These are phyloP conservation scores for Thozetella sp. DNA, from an alignment of 495 filamentous ascomycete species.

Conservation along the genomic window DNA sequence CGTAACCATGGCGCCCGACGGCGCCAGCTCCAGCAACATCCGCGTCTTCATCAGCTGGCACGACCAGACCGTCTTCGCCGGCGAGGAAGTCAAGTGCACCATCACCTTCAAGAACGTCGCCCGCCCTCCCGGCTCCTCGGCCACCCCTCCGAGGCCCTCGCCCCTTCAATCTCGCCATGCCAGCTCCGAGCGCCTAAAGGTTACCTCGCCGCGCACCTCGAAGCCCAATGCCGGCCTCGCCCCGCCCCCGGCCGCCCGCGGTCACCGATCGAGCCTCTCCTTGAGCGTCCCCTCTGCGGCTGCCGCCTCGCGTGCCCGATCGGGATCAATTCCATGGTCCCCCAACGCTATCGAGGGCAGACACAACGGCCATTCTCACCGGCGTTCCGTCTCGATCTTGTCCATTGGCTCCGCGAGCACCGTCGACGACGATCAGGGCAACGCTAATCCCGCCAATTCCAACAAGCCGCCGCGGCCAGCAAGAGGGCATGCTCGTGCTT, in stretches of 20 bases:
- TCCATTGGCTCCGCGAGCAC: constrained; percentile 73
- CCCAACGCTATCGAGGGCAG: constrained; percentile 22
- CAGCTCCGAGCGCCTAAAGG: constrained; percentile 5
- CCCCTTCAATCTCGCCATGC: constrained; percentile 4
- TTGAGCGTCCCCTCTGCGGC: constrained; percentile 51
- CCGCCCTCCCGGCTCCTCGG: constrained; percentile 9
- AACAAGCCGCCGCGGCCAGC: constrained; percentile 46
- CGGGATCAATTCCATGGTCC: constrained; percentile 28
- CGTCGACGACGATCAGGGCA: constrained; percentile 32
- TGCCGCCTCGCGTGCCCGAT: constrained; percentile 32
- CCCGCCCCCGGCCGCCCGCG: constrained; percentile 38
- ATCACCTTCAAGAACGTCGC: constrained; percentile 93
- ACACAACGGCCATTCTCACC: constrained; percentile 45
- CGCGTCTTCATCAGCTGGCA: constrained; percentile 94
- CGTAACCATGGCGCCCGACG: constrained; percentile 41
- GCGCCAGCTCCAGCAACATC: constrained; percentile 64
- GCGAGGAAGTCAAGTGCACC: constrained; percentile 89
- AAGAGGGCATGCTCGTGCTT: constrained; percentile 75
- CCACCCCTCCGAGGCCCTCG: neutral
- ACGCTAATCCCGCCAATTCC: constrained; percentile 7
- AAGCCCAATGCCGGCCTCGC: constrained; percentile 29
- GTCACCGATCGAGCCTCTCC: constrained; percentile 61
- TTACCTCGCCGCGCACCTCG: constrained; percentile 1
- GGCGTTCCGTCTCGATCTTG: constrained; percentile 90
- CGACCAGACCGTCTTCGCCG: constrained; percentile 89